These are phyloP conservation scores for Juncus inflexus DNA, from an alignment of 176 grass and related monocot genomes.

Conservation along the genomic window DNA sequence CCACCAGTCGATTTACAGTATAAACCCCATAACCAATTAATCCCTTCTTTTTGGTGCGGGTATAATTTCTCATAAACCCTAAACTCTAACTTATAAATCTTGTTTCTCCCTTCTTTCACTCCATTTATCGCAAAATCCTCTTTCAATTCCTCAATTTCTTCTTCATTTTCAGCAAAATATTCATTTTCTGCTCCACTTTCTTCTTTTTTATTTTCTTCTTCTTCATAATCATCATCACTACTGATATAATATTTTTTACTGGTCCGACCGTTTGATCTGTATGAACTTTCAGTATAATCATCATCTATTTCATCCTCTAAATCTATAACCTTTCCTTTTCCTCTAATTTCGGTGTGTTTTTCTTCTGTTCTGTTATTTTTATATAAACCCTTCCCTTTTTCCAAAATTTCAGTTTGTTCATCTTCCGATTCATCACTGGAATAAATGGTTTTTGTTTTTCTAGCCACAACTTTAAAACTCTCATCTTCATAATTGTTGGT, in stretches of 20 bases:
- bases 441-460: constrained; percentile 12
- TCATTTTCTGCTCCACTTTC: constrained; percentile 1
- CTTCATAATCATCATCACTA: constrained; percentile 18
- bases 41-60: constrained; percentile 60
- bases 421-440: constrained; percentile 20
- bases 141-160: constrained; percentile 29
- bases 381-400: background rate
- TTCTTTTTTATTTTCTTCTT: background rate
- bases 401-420: background rate
- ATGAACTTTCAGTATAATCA: constrained; percentile 15
- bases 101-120: constrained; percentile 35
- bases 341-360: constrained; percentile 16
- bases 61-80: constrained; percentile 60
- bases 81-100: constrained; percentile 40
- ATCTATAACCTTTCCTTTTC: background rate
- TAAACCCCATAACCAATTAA: constrained; percentile 74
- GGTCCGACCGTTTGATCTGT: constrained; percentile 12
- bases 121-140: constrained; percentile 6
- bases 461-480: constrained; percentile 14
- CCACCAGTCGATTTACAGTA: constrained; percentile 66
- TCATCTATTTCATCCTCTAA: constrained; percentile 9
- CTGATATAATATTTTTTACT: constrained; percentile 9
- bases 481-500: background rate
- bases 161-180: background rate
- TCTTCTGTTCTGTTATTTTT: constrained; percentile 13